Evolutionary conservation across 2,329 filamentous ascomycete species (phyloP).

Genomic region (Diaporthe amygdali): DNA sequence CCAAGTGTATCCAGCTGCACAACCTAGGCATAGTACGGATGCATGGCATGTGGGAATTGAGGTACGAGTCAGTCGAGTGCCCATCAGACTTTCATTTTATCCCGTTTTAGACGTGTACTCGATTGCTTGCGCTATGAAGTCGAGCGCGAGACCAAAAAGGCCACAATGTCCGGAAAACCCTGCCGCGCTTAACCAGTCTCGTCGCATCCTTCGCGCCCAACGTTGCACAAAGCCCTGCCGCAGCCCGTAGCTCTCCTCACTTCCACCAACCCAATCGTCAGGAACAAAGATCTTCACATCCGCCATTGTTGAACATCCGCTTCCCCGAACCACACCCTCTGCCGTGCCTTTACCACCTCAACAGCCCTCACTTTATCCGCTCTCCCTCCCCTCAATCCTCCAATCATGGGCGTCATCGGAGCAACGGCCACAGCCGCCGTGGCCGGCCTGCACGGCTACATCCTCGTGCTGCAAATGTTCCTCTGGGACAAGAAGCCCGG

Average conservation of each 20-base stretch:
- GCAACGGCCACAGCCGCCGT: conserved; percentile 41
- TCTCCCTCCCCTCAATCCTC: not conserved
- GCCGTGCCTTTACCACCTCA: not conserved
- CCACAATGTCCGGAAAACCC: not conserved
- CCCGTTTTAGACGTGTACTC: not conserved
- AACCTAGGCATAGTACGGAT: too few relatives aligned
- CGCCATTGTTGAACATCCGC: not conserved
- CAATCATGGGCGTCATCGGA: conserved; percentile 15
- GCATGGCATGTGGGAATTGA: not conserved
- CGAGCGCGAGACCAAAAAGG: not conserved
- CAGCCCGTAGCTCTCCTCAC: not conserved
- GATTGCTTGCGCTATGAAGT: not conserved
- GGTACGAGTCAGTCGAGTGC: not conserved
- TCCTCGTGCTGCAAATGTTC: conserved; percentile 54
- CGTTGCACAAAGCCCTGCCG: not conserved
- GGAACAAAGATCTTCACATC: not conserved
- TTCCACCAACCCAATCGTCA: not conserved
- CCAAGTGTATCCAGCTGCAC: too few relatives aligned
- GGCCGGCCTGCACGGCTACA: conserved; percentile 52
- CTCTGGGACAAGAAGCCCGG: conserved; percentile 54
- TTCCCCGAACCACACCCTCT: not conserved
- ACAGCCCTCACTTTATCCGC: too few relatives aligned
- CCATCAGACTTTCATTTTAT: not conserved
- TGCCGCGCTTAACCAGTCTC: not conserved
- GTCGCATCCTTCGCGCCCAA: not conserved